Base-by-base conservation (phyloP, 1,139 yeast species). In the Debaryomyces robertsiae region DNA sequence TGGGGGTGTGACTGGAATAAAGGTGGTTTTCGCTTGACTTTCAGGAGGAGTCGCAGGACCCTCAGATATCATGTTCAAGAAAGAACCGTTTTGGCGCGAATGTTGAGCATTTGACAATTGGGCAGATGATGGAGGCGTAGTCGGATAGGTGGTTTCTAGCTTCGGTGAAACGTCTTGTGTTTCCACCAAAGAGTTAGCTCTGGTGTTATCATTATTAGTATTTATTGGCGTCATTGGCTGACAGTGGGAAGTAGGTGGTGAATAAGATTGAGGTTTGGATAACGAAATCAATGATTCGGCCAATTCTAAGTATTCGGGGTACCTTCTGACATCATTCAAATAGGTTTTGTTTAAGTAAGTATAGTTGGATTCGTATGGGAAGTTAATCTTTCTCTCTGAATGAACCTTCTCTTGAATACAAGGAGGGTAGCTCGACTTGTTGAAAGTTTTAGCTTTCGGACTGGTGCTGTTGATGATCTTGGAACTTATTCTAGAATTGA, bases 361-460 rank as follows among this genome's bases (percentile, higher is more conserved):
- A 52, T 77, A 77, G 49, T 77, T 76, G 17, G 77, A 73, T 50
- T 77, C 79, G 53, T 72, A 78, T 6, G 82, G 82, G 50, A 75
- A 78, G 53, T 76, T 73, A 36, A 75, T 69, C 47, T 69, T 69
- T 39, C 69, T 59, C 44, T 67, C 73, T 27, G 55, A 51, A 28
- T 42, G 43, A 16, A 31, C 27, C 18, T 35, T 36, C 15, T 36
- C 43, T 29, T 35, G 32, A 14, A 35, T 31, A 11, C 41, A 38
- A 10, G 41, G 41, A 11, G 41, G 41, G 13, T 40, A 42, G 22
- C 30, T 30, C 2, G 40, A 30, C 18, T 31, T 25, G 9, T 32
- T 32, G 16, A 27, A 25, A 45, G 52, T 34, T 48, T 48, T 38
- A 57, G 48, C 40, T 48, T 57, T 35, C 65, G 69, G 38, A 63